Conservation (phyloP, 2,329 filamentous ascomycete genomes). For the Drechmeria coniospora region DNA sequence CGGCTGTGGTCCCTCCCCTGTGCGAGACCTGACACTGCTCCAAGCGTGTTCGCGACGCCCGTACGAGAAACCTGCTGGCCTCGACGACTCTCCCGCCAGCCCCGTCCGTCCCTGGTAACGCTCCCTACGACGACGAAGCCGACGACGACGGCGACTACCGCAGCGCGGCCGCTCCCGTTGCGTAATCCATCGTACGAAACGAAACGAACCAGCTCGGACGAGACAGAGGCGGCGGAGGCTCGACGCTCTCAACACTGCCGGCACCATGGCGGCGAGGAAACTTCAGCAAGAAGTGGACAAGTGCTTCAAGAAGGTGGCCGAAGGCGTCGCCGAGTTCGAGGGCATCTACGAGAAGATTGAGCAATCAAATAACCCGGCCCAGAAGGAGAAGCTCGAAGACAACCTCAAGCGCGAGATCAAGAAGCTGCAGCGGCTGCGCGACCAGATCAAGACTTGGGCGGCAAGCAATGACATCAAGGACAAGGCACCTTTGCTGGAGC, state of each 20-base stretch:
- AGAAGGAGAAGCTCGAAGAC: constrained; percentile 97
- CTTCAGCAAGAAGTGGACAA: constrained; percentile 97
- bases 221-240: background rate
- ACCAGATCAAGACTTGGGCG: constrained; percentile 99
- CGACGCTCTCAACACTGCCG: constrained; percentile 2
- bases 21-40: background rate
- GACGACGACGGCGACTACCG: no score
- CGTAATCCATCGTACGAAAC: no score
- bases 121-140: no score
- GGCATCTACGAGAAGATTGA: constrained; percentile 96
- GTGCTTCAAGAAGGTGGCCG: constrained; percentile 96
- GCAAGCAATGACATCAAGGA: constrained; percentile 99
- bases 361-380: constrained; percentile 76
- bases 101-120: no score
- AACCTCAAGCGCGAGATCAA: constrained; percentile 99
- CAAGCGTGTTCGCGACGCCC: constrained; percentile 1
- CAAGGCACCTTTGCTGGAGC: constrained; percentile 85
- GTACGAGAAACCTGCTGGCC: background rate
- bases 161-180: no score
- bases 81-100: constrained; percentile 2
- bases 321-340: constrained; percentile 87
- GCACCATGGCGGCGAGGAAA: constrained; percentile 84
- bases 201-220: no score
- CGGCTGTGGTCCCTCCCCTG: background rate
- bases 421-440: constrained; percentile 91